Evolutionary conservation across 371 early-diverging fungal genomes (phyloP).

Genomic region (Mortierella sp.): DNA sequence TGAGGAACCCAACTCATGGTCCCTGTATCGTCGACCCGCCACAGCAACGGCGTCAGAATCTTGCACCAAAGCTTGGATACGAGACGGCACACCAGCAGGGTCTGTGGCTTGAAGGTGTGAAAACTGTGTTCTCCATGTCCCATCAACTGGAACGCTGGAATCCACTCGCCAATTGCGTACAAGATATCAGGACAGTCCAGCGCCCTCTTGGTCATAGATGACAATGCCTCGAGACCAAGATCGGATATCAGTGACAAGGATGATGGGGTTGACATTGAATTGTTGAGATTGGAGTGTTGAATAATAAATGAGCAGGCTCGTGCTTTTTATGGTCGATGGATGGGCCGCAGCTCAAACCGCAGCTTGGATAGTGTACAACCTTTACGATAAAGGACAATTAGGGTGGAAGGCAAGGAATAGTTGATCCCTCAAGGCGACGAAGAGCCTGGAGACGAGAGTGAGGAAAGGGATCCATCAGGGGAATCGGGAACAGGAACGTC

Average conservation of each 20-base stretch:
- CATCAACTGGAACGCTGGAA: not conserved
- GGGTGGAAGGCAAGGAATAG: not conserved
- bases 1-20: no score
- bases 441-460: conserved; percentile 17
- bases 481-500: not conserved
- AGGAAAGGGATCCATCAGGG: conserved; percentile 11
- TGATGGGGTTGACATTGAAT: no score
- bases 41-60: no score
- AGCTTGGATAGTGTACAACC: not conserved
- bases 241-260: no score
- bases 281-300: no score
- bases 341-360: not conserved
- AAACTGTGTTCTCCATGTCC: no score
- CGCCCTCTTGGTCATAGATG: not conserved
- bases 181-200: not conserved
- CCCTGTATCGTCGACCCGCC: no score
- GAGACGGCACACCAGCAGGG: not conserved
- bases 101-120: not conserved
- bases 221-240: no score
- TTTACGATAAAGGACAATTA: not conserved
- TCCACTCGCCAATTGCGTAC: conserved; percentile 1
- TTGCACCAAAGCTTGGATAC: no score
- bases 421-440: conserved; percentile 1
- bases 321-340: not conserved
- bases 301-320: no score